Evolutionary conservation across 75 land plant genomes (phyloP), one percentile per base, ranked within the genome.

Genomic region (Adiantum capillusveneris): DNA sequence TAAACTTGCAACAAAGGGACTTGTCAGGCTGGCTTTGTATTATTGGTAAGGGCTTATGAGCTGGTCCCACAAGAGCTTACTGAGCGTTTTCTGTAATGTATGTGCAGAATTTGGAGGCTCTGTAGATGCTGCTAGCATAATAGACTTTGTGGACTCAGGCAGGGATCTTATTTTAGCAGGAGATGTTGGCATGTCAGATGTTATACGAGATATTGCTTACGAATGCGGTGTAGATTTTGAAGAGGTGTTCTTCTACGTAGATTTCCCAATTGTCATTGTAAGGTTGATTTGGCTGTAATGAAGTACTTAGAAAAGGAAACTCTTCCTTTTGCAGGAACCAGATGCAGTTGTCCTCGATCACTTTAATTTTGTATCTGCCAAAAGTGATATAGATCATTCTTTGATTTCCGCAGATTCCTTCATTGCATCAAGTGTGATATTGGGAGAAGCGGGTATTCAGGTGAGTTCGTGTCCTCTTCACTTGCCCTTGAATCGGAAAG

Each of bases 221-320:
- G 96, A 93, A 25, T 85, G 87, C 41, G 98, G 98, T 1, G 90
- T 78, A 58, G 98, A 93, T 62, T 93, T 93, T 77, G 98, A 93
- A 66, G 98, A 93, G 80, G 98, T 78, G n/a, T n/a, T n/a, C n/a
- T 34, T 34, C 3, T 34, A 9, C 37, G 9, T 34, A 5, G 9
- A 5, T 34, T 34, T 34, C 37, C 9, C 37, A 34, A 5, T 34
- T 34, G 9, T 34, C 37, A 3, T 34, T n/a, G n/a, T n/a, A n/a
- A n/a, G n/a, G n/a, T n/a, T n/a, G n/a, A n/a, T n/a, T n/a, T n/a
- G n/a, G n/a, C n/a, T n/a, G n/a, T n/a, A n/a, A n/a, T n/a, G n/a
- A n/a, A n/a, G n/a, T n/a, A n/a, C n/a, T 39, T 39, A 13, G 42
- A 13, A 9, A 9, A 9, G n/a, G n/a, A n/a, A n/a, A n/a, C n/a